Base-by-base conservation (phyloP, 2,329 filamentous ascomycete species). In the Fonsecaea multimorphosa region DNA sequence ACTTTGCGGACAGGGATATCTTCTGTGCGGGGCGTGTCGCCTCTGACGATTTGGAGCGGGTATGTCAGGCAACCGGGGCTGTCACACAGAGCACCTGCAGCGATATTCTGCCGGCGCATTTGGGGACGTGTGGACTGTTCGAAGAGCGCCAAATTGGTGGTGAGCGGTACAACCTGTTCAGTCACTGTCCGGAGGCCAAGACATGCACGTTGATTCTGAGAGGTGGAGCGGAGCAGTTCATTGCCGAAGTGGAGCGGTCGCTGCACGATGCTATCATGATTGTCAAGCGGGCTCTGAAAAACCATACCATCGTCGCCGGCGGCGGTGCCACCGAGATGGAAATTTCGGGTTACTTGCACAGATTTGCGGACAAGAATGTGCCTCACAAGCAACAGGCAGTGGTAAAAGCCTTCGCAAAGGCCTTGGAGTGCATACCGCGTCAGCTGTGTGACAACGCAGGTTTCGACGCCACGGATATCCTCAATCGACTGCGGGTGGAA, bases 231-330 rank as follows among this genome's bases (percentile, higher is more conserved):
- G 95, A 99, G 83, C 95, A 99, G 79, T 99, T 99, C 82, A 99
- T 99, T 74, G 95, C 95, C 65, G 95, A 99, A 80, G 95, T 97
- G 1, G 95, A 99, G 84, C 91, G 95, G 70, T 97, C 92, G 76
- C 86, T 99, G 72, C 95, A 99, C 84, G 95, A 99, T 76, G 95
- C 95, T 73, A 98, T 99, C 81, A 99, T 99, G 95, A 97, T 99
- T 75, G 95, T 99, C 76, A 98, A 98, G 87, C 93, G 96, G 68
- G 92, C 95, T 31, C 92, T 98, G 80, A 92, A 92, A 83, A 96
- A 98, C 84, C 90, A 90, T 76, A 91, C 87, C 76, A 97, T 99
- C 71, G 95, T 99, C 29, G 95, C 93, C 53, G 95, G 95, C 74
- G 95, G 95, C 73, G 95, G 95, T 77, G 94, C 95, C 19, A 89